Base-by-base conservation (phyloP, 2,329 filamentous ascomycete species). In the Epicoccum nigrum region DNA sequence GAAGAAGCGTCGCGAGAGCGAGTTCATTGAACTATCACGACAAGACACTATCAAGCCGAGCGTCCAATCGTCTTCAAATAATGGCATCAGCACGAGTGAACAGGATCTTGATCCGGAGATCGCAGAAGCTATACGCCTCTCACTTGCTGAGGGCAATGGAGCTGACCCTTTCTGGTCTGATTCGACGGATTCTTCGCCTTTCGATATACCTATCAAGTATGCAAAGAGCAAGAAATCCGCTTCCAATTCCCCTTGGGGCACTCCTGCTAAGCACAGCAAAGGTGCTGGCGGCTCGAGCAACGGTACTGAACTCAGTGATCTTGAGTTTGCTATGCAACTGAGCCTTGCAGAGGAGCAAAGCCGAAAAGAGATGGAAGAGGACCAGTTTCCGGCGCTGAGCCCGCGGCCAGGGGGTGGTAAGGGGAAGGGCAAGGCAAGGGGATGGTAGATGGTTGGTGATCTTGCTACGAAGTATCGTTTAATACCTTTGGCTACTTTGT, bases 251-350 rank as follows among this genome's bases (percentile, higher is more conserved):
- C 45, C 51, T 5, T 63, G 56, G 32, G 48, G 25, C 61, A 67
- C 63, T 25, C 70, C 69, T 33, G 52, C 58, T 2, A 62, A 63
- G 6, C 68, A 68, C 9, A 56, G 59, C 5, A 65, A 62, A 56
- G 37, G 56, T 30, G 59, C 69, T 15, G 72, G 65, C 58, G 73
- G 68, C 20, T 70, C 63, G 61, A 77, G 65, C 60, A 58, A 72
- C 31, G 32, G 27, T 1, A 58, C 71, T 8, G 81, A 84, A 62
- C 71, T 82, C 55, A 77, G 79, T 35, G 84, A 87, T 67, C 63
- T 87, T 25, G 82, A 86, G 53, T 83, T 84, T 64, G 84, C 84
- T 0, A 71, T 86, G 55, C 83, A 84, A 65, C 65, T 87, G 20
- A 87, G 85, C 65, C 73, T 86, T 41, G 83, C 79, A 0, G 84